Base-by-base conservation (phyloP, 768 basidiomycete genomes). In the Boletus rufocinnamomeus region DNA sequence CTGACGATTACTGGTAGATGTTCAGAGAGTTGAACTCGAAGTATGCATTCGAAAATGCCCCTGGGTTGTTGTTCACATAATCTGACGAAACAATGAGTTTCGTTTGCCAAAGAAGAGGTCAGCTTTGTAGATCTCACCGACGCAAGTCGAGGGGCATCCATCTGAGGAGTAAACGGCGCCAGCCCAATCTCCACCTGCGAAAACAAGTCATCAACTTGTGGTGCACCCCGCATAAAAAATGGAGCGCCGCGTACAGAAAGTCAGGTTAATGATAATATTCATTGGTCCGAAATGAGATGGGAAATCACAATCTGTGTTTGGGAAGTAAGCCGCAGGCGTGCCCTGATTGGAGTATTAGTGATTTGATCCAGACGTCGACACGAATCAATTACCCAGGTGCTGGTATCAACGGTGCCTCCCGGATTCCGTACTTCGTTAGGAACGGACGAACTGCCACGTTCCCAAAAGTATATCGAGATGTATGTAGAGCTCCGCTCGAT, bases 21-120 rank as follows among this genome's bases (percentile, higher is more conserved):
- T 63, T 54, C 17, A 69, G 61, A 44, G 57, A 16, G 21, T 69
- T 69, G 59, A 69, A 67, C 27, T 64, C 59, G 8, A 69, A 69
- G 52, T 56, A 69, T 2, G 68, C 65, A 1, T 66, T 62, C 0
- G 54, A 64, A 50, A 59, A 67, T 25, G 59, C 59, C 1, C 16
- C 50, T 16, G 11, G 76, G 56, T 73, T 50, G 3, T 75, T 68
- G n/a, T 74, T 70, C 56, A 83, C 76, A 63, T 88, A 87, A 21
- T 73, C 76, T 59, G 63, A 60, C 19, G 83, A 80, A 72, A 64
- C 6, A 54, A 80, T 82, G 27, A 58, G 75, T 70, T 19, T 45
- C 10, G 6, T 14, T 55, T 46, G 25, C 8, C 2, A 27, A 28
- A 47, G 7, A 7, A 6, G 14, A 30, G 4, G 25, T 44, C 11